These are phyloP conservation scores for Lecanicillium sp. DNA, from an alignment of 2,329 filamentous ascomycete genomes.

Conservation along the genomic window DNA sequence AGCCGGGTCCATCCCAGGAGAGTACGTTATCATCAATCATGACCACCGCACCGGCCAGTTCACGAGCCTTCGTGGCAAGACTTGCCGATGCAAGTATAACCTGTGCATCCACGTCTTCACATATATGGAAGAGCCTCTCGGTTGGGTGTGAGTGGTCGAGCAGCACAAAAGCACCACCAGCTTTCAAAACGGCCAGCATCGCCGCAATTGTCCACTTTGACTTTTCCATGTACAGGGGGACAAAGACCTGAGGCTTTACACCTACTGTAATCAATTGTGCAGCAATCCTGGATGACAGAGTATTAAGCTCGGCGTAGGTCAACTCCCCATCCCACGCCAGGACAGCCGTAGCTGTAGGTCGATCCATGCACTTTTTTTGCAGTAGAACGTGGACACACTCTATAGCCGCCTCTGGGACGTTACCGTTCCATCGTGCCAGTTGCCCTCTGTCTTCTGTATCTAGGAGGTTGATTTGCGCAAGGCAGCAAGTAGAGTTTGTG, in stretches of 20 bases:
- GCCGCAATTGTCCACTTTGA: slow-evolving; percentile 16
- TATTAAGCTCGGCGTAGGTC: slow-evolving; percentile 28
- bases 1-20: neutral
- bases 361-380: slow-evolving; percentile 21
- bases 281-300: slow-evolving; percentile 9
- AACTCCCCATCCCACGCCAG: slow-evolving; percentile 34
- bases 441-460: too few relatives aligned
- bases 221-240: slow-evolving; percentile 18
- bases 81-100: slow-evolving; percentile 14
- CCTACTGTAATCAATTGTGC: slow-evolving; percentile 11
- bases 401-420: slow-evolving; percentile 9
- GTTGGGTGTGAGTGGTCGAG: slow-evolving; percentile 17
- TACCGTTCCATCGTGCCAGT: slow-evolving; percentile 11
- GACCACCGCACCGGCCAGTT: slow-evolving; percentile 2
- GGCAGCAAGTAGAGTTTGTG: too few relatives aligned
- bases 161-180: slow-evolving; percentile 17
- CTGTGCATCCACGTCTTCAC: slow-evolving; percentile 10
- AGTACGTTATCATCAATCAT: neutral
- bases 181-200: slow-evolving; percentile 15
- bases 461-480: too few relatives aligned
- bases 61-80: slow-evolving; percentile 6
- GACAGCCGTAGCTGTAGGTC: slow-evolving; percentile 27
- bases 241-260: slow-evolving; percentile 16
- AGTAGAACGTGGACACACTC: slow-evolving; percentile 33
- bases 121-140: slow-evolving; percentile 11